Percentiles rank a stretch among this genome's conserved stretches.
phyloP scores from a whole-genome alignment of 495 filamentous ascomycete genomes.

The Lentithecium fluviatile region DNA sequence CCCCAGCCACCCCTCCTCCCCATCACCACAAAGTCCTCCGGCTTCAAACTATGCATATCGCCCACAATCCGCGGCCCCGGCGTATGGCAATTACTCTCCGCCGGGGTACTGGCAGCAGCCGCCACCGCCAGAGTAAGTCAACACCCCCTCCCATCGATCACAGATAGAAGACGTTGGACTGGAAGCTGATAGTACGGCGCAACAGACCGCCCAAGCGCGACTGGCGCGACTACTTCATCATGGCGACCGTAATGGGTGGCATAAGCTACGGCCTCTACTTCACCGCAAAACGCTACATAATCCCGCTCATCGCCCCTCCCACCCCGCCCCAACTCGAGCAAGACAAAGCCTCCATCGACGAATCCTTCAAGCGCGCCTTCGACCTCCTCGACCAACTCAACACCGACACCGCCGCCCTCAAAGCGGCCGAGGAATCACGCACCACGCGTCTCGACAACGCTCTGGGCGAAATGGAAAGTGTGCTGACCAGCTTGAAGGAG shows the following conservation, averaged over 20 bases:
- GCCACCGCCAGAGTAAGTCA: constrained; percentile 59
- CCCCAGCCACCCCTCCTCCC: constrained; percentile 44
- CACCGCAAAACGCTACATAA: constrained; percentile 88
- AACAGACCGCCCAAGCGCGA: constrained; percentile 68
- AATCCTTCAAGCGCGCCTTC: constrained; percentile 87
- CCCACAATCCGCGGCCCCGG: constrained; percentile 53
- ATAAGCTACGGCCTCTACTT: constrained; percentile 84
- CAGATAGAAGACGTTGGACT: too few species aligned
- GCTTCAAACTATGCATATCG: constrained; percentile 44
- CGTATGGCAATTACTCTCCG: constrained; percentile 61
- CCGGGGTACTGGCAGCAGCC: constrained; percentile 69
- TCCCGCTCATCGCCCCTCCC: constrained; percentile 86
- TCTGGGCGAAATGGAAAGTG: constrained; percentile 76
- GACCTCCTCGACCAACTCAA: constrained; percentile 85
- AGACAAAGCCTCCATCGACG: constrained; percentile 89
- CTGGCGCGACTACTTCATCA: constrained; percentile 98
- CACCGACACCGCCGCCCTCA: constrained; percentile 83
- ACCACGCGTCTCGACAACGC: constrained; percentile 82
- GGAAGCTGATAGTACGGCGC: constrained; percentile 29
- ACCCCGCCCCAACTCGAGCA: constrained; percentile 89
- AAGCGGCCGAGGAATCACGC: constrained; percentile 77
- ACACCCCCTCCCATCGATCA: neutral
- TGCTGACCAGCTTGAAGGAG: constrained; percentile 76
- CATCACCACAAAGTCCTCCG: constrained; percentile 42
- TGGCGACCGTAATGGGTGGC: constrained; percentile 87